These are phyloP conservation scores for Salix purpurea DNA, from an alignment of 345 rosid genomes.

Conservation along the genomic window DNA sequence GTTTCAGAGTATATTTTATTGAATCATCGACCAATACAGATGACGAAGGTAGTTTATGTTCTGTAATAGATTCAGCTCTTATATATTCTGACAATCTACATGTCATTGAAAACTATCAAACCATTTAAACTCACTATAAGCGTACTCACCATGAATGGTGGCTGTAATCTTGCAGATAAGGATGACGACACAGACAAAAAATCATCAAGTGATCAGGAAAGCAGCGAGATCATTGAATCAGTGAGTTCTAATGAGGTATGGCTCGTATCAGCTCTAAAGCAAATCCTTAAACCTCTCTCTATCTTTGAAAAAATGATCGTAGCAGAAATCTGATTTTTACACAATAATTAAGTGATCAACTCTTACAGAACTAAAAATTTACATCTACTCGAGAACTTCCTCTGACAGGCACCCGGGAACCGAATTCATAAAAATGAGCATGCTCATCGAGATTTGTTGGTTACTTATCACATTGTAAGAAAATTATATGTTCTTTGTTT, in stretches of 20 bases:
- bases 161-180: background rate
- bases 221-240: background rate
- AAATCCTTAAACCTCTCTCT: too few relatives aligned
- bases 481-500: background rate
- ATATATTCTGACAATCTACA: background rate
- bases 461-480: background rate
- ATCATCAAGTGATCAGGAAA: background rate
- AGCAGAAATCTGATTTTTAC: too few relatives aligned
- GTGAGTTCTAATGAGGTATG: slow-evolving; percentile 1
- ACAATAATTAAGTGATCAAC: too few relatives aligned
- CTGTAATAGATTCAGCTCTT: too few relatives aligned
- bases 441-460: too few relatives aligned
- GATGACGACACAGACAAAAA: slow-evolving; percentile 5
- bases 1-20: slow-evolving; percentile 34
- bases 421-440: too few relatives aligned
- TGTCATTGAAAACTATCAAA: too few relatives aligned
- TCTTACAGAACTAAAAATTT: too few relatives aligned
- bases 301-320: too few relatives aligned
- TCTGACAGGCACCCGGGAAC: too few relatives aligned
- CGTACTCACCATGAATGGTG: background rate
- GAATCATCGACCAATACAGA: slow-evolving; percentile 2
- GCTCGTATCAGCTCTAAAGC: background rate
- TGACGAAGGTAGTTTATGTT: slow-evolving; percentile 5
- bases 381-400: too few relatives aligned
- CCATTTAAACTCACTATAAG: background rate